Evolutionary conservation across 225 moss, liverwort and hornwort genomes (phyloP).

Genomic region (Rhytidiadelphus loreus): DNA sequence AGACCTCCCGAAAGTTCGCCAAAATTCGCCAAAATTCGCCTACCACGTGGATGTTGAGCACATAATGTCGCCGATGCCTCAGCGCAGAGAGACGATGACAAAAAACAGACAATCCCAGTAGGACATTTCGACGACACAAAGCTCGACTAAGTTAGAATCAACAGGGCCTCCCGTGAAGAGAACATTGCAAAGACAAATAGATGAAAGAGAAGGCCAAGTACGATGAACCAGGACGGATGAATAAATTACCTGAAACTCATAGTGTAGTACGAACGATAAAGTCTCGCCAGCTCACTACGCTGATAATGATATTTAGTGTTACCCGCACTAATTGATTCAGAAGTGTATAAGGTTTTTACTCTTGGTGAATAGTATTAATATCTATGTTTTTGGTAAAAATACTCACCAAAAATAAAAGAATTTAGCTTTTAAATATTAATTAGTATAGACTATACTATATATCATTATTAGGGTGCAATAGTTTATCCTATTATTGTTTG

Average conservation of each 20-base stretch:
- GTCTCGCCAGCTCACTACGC: background rate
- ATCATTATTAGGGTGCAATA: background rate
- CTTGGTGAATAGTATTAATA: background rate
- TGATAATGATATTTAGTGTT: background rate
- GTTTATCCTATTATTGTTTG: background rate
- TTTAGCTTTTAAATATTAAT: background rate
- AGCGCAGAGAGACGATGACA: background rate
- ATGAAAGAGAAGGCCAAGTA: background rate
- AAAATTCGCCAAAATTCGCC: background rate
- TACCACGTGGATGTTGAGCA: background rate
- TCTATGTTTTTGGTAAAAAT: background rate
- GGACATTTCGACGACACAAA: background rate
- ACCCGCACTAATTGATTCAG: background rate
- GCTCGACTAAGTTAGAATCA: background rate
- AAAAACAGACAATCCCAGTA: background rate
- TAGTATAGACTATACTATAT: background rate
- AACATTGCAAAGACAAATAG: background rate
- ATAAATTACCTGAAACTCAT: background rate
- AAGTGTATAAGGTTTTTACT: background rate
- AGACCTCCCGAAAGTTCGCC: background rate
- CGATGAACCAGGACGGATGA: background rate
- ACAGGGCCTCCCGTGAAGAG: background rate
- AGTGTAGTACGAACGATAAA: background rate
- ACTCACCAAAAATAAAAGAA: accelerated
- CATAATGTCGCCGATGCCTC: background rate